Evolutionary conservation across 2,329 filamentous ascomycete genomes (phyloP).

Genomic region (Hypocrella siamensis): DNA sequence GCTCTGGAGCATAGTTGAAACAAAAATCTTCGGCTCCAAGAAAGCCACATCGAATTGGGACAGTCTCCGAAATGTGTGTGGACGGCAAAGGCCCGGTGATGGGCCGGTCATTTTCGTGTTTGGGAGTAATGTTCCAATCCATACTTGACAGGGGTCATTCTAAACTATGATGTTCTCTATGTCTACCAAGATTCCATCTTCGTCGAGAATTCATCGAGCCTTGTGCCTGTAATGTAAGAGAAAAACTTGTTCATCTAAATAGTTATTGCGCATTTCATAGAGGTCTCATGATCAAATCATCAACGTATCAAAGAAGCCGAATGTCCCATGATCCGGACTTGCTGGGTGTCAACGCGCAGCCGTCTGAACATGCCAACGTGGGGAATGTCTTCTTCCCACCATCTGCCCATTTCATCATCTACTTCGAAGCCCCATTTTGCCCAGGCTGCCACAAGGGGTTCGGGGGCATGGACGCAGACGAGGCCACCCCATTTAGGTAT

Average conservation of each 20-base stretch:
- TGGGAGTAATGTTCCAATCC: too few species aligned
- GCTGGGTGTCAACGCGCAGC: constrained; percentile 18
- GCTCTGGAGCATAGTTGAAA: constrained; percentile 26
- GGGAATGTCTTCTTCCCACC: constrained; percentile 71
- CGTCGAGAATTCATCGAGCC: too few species aligned
- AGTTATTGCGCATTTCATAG: too few species aligned
- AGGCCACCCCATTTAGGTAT: constrained; percentile 57
- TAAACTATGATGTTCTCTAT: neutral
- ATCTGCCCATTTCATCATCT: constrained; percentile 59
- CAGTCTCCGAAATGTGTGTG: too few species aligned
- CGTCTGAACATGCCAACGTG: constrained; percentile 71
- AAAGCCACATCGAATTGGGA: too few species aligned
- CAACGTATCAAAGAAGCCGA: neutral
- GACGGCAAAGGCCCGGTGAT: too few species aligned
- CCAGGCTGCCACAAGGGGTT: constrained; percentile 49
- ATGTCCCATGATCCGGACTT: constrained; percentile 9
- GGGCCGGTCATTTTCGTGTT: too few species aligned
- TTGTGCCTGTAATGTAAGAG: neutral
- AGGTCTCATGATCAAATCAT: neutral
- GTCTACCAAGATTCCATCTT: too few species aligned
- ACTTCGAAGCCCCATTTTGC: constrained; percentile 54
- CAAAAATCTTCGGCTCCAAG: constrained; percentile 12
- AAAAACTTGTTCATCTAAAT: neutral
- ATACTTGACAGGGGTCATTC: neutral
- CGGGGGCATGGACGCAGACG: constrained; percentile 67